Conservation (phyloP, 768 basidiomycete species). For the Cystofilobasidium macerans region DNA sequence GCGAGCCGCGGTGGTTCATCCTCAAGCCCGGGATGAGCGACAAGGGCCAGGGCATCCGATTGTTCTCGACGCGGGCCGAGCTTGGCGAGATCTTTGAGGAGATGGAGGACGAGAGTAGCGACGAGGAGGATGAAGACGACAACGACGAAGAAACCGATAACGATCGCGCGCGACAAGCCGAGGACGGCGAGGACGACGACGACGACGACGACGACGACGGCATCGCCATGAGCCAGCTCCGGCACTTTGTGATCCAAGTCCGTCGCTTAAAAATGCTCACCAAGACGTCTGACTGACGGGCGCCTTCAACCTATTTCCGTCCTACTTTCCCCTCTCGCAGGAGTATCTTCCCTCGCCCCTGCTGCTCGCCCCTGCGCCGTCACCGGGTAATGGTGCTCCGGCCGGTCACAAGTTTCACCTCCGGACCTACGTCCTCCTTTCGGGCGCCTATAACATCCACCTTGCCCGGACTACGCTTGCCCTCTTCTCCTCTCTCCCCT, state of each 20-base stretch:
- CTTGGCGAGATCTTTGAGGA: slow-evolving; percentile 43
- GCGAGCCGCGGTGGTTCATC: slow-evolving; percentile 63
- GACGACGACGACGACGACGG: slow-evolving; percentile 38
- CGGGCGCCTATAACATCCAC: slow-evolving; percentile 65
- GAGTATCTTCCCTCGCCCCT: slow-evolving; percentile 74
- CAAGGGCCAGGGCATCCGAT: slow-evolving; percentile 82
- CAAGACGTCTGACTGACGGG: too few species aligned
- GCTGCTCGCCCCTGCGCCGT: slow-evolving; percentile 52
- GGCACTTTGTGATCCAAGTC: slow-evolving; percentile 95
- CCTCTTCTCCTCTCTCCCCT: slow-evolving; percentile 70
- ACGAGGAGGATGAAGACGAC: slow-evolving; percentile 33
- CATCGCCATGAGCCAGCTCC: slow-evolving; percentile 71
- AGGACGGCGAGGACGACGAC: slow-evolving; percentile 28
- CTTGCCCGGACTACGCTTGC: slow-evolving; percentile 74
- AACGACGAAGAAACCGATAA: slow-evolving; percentile 13
- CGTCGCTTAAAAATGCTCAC: too few species aligned
- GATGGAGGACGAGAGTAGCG: slow-evolving; percentile 20
- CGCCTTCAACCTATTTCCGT: too few species aligned
- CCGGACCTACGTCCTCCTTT: slow-evolving; percentile 56
- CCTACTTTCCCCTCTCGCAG: slow-evolving; percentile 40
- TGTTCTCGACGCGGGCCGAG: slow-evolving; percentile 67
- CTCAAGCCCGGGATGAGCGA: slow-evolving; percentile 97
- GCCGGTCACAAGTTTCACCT: slow-evolving; percentile 67
- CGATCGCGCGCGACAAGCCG: too few species aligned
- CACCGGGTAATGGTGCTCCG: slow-evolving; percentile 64